phyloP scores from a whole-genome alignment of 768 basidiomycete species.

The Cyathus striatus region DNA sequence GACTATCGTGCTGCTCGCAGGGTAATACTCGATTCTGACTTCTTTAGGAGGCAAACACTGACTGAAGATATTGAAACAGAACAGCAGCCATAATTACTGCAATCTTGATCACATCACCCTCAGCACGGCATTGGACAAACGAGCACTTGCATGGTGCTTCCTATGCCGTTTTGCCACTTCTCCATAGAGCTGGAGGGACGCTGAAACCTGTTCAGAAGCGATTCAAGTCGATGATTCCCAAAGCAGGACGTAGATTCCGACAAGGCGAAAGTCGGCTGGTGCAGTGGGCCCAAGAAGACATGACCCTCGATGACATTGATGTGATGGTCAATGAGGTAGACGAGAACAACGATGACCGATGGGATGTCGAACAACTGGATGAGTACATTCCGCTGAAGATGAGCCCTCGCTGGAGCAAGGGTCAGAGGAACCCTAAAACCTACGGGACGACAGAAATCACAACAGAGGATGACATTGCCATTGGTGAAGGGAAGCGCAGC shows the following conservation, averaged over 20 bases:
- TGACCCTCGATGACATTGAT: conserved; percentile 28
- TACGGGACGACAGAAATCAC: neutral
- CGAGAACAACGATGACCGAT: conserved; percentile 18
- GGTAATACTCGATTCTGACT: conserved; percentile 12
- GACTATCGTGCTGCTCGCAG: conserved; percentile 12
- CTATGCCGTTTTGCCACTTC: conserved; percentile 13
- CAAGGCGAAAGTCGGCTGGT: conserved; percentile 35
- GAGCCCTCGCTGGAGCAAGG: neutral
- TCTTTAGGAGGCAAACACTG: neutral
- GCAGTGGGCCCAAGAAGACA: conserved; percentile 44
- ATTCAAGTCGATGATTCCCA: conserved; percentile 9
- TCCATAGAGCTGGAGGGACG: conserved; percentile 10
- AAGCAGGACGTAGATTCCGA: conserved; percentile 21
- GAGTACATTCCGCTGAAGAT: conserved; percentile 43
- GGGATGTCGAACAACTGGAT: conserved; percentile 22
- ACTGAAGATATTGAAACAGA: conserved; percentile 4
- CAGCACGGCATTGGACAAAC: conserved; percentile 15
- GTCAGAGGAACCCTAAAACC: neutral
- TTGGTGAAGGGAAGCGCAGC: too few relatives aligned
- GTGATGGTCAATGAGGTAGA: conserved; percentile 37
- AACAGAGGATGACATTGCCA: too few relatives aligned
- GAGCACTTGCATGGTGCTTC: conserved; percentile 13
- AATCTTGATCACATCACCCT: conserved; percentile 17
- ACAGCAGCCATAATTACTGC: conserved; percentile 8
- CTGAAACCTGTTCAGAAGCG: conserved; percentile 12